phyloP scores from a whole-genome alignment of 2,329 filamentous ascomycete genomes.

The Daldinia sp. region DNA sequence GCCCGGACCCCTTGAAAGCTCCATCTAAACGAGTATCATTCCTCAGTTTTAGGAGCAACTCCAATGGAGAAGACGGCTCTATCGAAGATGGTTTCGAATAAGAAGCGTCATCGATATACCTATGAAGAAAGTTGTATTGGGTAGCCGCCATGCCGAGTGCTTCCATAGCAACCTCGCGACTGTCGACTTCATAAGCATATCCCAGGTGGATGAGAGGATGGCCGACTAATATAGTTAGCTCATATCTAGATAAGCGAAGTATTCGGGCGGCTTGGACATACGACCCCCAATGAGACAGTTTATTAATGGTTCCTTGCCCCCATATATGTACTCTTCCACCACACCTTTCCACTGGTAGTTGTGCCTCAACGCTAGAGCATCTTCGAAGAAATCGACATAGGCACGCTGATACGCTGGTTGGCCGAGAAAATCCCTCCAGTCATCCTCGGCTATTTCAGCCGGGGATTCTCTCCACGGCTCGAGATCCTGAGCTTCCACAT shows the following conservation, averaged over 20 bases:
- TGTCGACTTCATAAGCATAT: conserved; percentile 91
- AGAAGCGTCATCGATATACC: conserved; percentile 74
- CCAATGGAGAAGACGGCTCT: conserved; percentile 68
- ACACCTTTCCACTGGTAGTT: conserved; percentile 87
- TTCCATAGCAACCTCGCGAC: conserved; percentile 87
- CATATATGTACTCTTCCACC: conserved; percentile 78
- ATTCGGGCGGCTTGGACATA: conserved; percentile 55
- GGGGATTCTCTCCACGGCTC: conserved; percentile 87
- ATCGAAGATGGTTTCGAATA: conserved; percentile 73
- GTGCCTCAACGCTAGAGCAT: conserved; percentile 76
- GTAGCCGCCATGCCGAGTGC: conserved; percentile 74
- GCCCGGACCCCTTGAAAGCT: conserved; percentile 66
- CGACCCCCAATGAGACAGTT: conserved; percentile 81
- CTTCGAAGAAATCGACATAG: conserved; percentile 95
- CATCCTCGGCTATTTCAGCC: conserved; percentile 79
- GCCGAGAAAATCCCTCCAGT: conserved; percentile 88
- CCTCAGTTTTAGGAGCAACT: conserved; percentile 75
- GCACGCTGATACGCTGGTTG: conserved; percentile 84
- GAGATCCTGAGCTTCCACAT: conserved; percentile 73
- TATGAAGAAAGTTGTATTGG: conserved; percentile 67
- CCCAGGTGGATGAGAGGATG: conserved; percentile 94
- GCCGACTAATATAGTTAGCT: conserved; percentile 67
- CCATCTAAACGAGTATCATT: conserved; percentile 74
- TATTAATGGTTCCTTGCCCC: conserved; percentile 77
- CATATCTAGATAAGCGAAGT: neutral